These are phyloP conservation scores for Magnaporthiopsis rhizophila DNA, from an alignment of 2,329 filamentous ascomycete species.

Conservation along the genomic window DNA sequence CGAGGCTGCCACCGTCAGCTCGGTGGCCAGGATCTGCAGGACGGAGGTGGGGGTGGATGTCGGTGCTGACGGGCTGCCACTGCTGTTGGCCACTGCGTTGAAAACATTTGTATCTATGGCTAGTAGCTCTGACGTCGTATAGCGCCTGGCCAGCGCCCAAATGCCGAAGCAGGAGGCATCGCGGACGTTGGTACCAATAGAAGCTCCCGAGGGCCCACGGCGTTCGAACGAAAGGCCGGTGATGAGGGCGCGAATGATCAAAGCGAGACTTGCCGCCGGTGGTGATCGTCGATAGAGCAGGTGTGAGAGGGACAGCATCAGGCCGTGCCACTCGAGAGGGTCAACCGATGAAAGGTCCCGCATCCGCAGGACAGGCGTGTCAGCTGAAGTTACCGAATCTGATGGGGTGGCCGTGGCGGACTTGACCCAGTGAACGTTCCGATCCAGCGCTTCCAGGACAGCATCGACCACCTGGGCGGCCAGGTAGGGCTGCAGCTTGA, in stretches of 20 bases:
- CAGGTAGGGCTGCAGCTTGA: slow-evolving; percentile 74
- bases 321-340: slow-evolving; percentile 81
- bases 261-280: slow-evolving; percentile 58
- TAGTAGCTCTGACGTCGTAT: slow-evolving; percentile 70
- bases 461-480: slow-evolving; percentile 81
- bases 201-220: slow-evolving; percentile 73
- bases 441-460: slow-evolving; percentile 62
- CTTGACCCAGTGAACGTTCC: slow-evolving; percentile 47
- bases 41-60: slow-evolving; percentile 33
- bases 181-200: slow-evolving; percentile 80
- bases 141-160: slow-evolving; percentile 85
- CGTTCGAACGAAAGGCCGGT: slow-evolving; percentile 84
- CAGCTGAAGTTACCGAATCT: slow-evolving; percentile 7
- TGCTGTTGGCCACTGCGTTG: slow-evolving; percentile 24
- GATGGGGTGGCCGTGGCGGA: slow-evolving; percentile 18
- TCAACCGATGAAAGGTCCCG: slow-evolving; percentile 69
- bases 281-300: slow-evolving; percentile 79
- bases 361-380: slow-evolving; percentile 23
- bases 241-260: slow-evolving; percentile 69
- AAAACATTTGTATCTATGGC: slow-evolving; percentile 31
- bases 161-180: slow-evolving; percentile 96
- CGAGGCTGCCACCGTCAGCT: slow-evolving; percentile 73
- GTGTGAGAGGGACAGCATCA: slow-evolving; percentile 81
- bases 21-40: slow-evolving; percentile 70
- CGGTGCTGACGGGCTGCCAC: not conserved